Evolutionary conservation across 176 grass and related monocot genomes (phyloP).

Genomic region (Oropetium thomaeum): DNA sequence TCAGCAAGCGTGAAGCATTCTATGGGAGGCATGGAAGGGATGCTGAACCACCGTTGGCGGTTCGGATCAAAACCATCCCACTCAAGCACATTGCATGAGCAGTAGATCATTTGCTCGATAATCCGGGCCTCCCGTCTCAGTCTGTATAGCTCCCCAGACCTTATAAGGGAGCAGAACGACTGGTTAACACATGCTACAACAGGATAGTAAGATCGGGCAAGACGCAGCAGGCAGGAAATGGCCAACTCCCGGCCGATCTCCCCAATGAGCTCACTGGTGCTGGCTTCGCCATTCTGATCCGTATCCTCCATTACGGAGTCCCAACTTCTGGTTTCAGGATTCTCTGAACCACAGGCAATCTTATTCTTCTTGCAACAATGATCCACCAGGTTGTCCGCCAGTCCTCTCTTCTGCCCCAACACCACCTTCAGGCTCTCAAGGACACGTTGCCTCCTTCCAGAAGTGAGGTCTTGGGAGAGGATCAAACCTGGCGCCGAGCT

Average conservation of each 20-base stretch:
- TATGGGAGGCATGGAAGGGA: slow-evolving; percentile 36
- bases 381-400: background rate
- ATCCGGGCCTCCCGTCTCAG: slow-evolving; percentile 26
- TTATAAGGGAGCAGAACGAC: slow-evolving; percentile 35
- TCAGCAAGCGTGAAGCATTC: slow-evolving; percentile 47
- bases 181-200: slow-evolving; percentile 23
- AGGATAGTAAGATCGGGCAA: slow-evolving; percentile 41
- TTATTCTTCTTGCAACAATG: background rate
- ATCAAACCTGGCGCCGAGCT: background rate
- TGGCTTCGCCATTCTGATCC: background rate
- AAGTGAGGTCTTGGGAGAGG: slow-evolving; percentile 8
- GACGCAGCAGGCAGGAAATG: slow-evolving; percentile 44
- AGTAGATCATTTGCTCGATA: slow-evolving; percentile 49
- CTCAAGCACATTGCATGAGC: slow-evolving; percentile 48
- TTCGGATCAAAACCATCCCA: slow-evolving; percentile 49
- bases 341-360: background rate
- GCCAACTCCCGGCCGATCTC: slow-evolving; percentile 38
- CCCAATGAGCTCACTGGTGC: slow-evolving; percentile 36
- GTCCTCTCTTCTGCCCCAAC: background rate
- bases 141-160: slow-evolving; percentile 40
- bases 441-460: background rate
- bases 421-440: background rate
- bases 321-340: background rate
- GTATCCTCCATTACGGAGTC: background rate
- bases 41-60: slow-evolving; percentile 39